Conservation (phyloP, 768 basidiomycete species). For the Russula foetens region DNA sequence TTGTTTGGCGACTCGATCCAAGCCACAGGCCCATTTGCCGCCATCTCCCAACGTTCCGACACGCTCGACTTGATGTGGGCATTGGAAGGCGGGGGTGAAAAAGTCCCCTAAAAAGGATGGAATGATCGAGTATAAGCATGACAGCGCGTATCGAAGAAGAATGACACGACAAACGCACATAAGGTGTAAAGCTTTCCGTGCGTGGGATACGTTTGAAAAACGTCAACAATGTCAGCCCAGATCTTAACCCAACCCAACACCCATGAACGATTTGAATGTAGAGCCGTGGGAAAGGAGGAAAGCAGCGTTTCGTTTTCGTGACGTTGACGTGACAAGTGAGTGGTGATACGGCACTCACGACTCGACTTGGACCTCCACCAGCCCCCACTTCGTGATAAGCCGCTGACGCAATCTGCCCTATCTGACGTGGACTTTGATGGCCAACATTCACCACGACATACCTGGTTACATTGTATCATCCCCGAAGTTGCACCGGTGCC, state of each 20-base stretch:
- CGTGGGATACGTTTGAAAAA: neutral
- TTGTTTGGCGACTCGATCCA: slow-evolving; percentile 38
- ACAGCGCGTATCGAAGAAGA: too few species aligned
- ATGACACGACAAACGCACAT: too few species aligned
- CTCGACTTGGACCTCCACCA: neutral
- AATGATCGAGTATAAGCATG: too few species aligned
- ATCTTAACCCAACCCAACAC: too few species aligned
- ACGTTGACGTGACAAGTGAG: too few species aligned
- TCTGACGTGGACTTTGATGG: too few species aligned
- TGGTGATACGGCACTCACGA: neutral
- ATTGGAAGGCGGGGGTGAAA: slow-evolving; percentile 41
- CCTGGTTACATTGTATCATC: too few species aligned
- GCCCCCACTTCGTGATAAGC: slow-evolving; percentile 10
- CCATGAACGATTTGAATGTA: too few species aligned
- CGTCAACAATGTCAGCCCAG: neutral
- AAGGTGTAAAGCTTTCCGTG: neutral
- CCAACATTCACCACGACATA: too few species aligned
- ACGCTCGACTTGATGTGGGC: slow-evolving; percentile 42
- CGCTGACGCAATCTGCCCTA: too few species aligned
- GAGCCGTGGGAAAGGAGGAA: too few species aligned
- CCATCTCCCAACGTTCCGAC: slow-evolving; percentile 44
- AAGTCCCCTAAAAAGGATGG: slow-evolving; percentile 45
- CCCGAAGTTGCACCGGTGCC: slow-evolving; percentile 20
- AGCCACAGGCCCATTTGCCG: slow-evolving; percentile 47
- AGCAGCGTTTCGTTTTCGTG: too few species aligned